phyloP scores from a whole-genome alignment of 345 rosid species.

The Gossypium longicalyx region DNA sequence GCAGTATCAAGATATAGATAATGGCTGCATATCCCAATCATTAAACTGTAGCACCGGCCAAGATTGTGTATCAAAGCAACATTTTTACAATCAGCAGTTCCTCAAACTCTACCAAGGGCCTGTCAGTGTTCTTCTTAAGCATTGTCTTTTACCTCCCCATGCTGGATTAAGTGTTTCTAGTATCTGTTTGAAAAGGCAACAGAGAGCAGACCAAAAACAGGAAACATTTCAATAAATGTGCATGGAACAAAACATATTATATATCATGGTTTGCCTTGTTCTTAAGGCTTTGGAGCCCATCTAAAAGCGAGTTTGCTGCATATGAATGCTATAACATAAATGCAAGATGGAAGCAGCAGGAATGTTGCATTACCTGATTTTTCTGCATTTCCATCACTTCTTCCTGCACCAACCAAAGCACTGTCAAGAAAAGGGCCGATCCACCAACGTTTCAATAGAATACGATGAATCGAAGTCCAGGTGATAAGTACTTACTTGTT shows the following conservation, averaged over 20 bases:
- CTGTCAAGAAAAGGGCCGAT: slow-evolving; percentile 9
- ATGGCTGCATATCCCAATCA: neutral
- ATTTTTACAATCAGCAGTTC: slow-evolving; percentile 6
- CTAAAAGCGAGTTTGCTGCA: neutral
- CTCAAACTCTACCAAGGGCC: slow-evolving; percentile 73
- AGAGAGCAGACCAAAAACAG: slow-evolving; percentile 1
- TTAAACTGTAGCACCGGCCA: slow-evolving; percentile 12
- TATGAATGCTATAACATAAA: too few relatives aligned
- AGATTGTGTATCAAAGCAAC: slow-evolving; percentile 5
- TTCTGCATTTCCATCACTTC: slow-evolving; percentile 52
- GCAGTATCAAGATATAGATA: slow-evolving; percentile 15
- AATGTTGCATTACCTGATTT: slow-evolving; percentile 40
- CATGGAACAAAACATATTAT: neutral
- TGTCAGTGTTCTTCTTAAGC: slow-evolving; percentile 82
- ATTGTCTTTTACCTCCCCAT: slow-evolving; percentile 56
- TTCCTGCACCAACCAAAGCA: slow-evolving; percentile 41
- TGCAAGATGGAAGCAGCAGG: too few relatives aligned
- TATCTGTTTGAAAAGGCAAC: slow-evolving; percentile 26
- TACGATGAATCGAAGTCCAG: slow-evolving; percentile 13
- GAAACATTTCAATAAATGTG: neutral
- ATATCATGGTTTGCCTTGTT: neutral
- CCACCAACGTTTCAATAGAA: slow-evolving; percentile 9
- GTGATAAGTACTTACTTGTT: slow-evolving; percentile 9
- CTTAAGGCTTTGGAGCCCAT: neutral
- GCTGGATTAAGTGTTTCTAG: slow-evolving; percentile 44